A percentile compares a stretch with the other conserved stretches of the same genome.
These are phyloP conservation scores for Botrytis cinerea DNA, from an alignment of 2,329 filamentous ascomycete genomes.

Conservation along the genomic window DNA sequence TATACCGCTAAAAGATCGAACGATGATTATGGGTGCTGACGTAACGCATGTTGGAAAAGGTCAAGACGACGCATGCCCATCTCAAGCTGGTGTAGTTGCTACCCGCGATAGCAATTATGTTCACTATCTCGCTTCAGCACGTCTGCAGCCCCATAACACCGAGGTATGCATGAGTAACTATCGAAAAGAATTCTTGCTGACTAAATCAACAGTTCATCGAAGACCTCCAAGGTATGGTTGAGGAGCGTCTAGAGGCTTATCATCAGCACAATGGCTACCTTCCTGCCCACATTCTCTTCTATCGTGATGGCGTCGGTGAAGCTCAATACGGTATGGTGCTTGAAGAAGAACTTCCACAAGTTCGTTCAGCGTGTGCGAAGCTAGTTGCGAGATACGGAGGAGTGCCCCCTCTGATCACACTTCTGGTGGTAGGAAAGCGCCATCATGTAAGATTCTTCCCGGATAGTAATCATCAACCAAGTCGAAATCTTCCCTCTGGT, in stretches of 20 bases:
- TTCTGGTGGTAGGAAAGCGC: not conserved
- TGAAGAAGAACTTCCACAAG: conserved; percentile 37
- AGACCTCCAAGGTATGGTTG: conserved; percentile 25
- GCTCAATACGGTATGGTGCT: conserved; percentile 39
- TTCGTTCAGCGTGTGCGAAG: conserved; percentile 30
- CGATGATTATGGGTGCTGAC: conserved; percentile 66
- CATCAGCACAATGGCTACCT: conserved; percentile 46
- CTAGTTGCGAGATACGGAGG: not conserved
- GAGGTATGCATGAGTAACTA: conserved; percentile 48
- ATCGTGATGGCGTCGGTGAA: conserved; percentile 44
- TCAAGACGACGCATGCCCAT: conserved; percentile 58
- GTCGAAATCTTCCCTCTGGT: too few species aligned
- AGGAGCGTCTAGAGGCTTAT: conserved; percentile 25
- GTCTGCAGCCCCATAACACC: conserved; percentile 76
- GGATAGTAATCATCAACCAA: not conserved
- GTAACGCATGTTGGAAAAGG: conserved; percentile 79
- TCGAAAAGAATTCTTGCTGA: too few species aligned
- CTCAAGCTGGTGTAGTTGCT: conserved; percentile 76
- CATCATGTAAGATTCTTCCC: not conserved
- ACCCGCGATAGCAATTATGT: conserved; percentile 65
- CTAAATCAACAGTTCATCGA: conserved; percentile 44
- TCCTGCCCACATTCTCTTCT: conserved; percentile 37
- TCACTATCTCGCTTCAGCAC: conserved; percentile 73
- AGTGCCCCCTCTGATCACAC: not conserved
- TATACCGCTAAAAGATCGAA: not conserved